Evolutionary conservation across 257 asterid genomes (phyloP), one percentile per base, ranked within the genome.

Genomic region (Verbascum thapsus): DNA sequence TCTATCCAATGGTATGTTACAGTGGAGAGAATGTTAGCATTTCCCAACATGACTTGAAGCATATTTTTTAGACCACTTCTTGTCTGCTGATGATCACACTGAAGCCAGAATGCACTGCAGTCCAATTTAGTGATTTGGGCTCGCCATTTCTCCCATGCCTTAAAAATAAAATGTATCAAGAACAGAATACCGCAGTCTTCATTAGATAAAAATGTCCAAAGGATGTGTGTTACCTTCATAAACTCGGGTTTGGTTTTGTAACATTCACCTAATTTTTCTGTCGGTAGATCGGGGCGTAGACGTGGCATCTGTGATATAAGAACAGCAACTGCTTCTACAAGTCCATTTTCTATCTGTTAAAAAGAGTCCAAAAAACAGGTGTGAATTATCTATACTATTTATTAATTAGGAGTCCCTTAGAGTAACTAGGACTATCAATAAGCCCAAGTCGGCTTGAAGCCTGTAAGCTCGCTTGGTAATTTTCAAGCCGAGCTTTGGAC

Each of bases 71-170:
- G 86, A 64, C 94, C 97, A 63, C 56, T 81, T 73, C 85, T 73
- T 49, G 97, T 92, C 79, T 83, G 77, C 43, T 68, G 82, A 74
- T 87, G 97, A 74, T 81, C 91, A 71, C 99, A 92, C 54, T 85
- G 91, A 76, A 87, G 85, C 99, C 97, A 92, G 80, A 70, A 92
- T 68, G 87, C 74, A 74, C 95, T 88, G 76, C 97, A 83, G 39
- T 92, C 99, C 79, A 92, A 74, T 71, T 88, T 89, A 26, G 95
- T 89, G 61, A 89, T 76, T 72, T 92, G 96, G 55, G 77, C 84
- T 71, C 97, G 78, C 99, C 96, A 92, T 72, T 82, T 92, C 65
- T 92, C 99, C 97, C 99, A 92, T 38, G 97, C 97, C 98, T 89
- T 72, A 61, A 39, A 78, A 64, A 61, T 67, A 52, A 23, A 64